These are phyloP conservation scores for Ciborinia camelliae DNA, from an alignment of 2,329 filamentous ascomycete species.

Conservation along the genomic window DNA sequence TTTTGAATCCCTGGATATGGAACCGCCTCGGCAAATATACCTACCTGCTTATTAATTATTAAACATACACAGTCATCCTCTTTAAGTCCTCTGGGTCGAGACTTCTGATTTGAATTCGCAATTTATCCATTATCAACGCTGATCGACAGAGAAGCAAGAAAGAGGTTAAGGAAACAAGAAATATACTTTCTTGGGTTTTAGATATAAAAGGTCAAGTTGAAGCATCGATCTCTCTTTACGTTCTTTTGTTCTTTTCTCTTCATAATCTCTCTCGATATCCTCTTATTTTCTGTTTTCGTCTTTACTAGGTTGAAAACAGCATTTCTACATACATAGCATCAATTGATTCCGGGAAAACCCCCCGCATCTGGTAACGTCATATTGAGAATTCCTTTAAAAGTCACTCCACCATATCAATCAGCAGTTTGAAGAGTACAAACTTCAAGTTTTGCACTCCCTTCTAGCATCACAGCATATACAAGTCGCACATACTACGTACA, in stretches of 20 bases:
- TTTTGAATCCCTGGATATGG: not conserved
- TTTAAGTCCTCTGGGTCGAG: not conserved
- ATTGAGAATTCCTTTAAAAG: not conserved
- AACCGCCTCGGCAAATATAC: not conserved
- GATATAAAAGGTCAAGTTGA: not conserved
- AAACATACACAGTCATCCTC: not conserved
- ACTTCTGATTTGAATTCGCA: not conserved
- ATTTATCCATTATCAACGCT: not conserved
- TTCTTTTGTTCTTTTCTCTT: not conserved
- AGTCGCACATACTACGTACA: not conserved
- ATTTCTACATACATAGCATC: not conserved
- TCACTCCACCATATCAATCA: not conserved
- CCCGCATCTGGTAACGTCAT: slow-evolving; percentile 8
- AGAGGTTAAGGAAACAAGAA: not conserved
- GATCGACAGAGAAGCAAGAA: slow-evolving; percentile 1
- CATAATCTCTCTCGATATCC: not conserved
- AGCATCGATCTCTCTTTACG: not conserved
- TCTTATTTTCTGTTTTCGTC: not conserved
- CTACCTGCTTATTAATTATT: not conserved
- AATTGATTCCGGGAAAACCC: not conserved
- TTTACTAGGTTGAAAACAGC: not conserved
- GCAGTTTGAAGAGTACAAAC: not conserved
- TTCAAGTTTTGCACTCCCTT: not conserved
- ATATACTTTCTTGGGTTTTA: not conserved
- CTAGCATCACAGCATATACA: not conserved